Base-by-base conservation (phyloP, 139 green algal species). In the Chlamydomonas sphaeroides region DNA sequence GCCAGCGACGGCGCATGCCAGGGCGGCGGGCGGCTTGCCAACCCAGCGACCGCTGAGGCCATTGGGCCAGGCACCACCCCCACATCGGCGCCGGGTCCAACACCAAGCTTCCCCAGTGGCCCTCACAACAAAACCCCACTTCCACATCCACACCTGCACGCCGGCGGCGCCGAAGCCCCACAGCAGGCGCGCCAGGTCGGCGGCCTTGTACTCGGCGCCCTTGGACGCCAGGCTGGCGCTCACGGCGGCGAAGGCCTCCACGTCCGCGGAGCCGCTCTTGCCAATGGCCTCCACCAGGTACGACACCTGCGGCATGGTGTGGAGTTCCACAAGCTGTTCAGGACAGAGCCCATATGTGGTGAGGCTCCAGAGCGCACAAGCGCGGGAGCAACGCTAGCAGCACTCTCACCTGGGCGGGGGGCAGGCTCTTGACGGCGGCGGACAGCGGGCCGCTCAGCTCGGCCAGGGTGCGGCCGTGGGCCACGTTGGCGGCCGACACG, bases 271-370 rank as follows among this genome's bases (percentile, higher is more conserved):
- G 53, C 87, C 83, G 1, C 85, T 78, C 56, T 75, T 78, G 66
- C 89, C 89, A 8, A 93, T 56, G 0, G 85, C 87, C 87, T 93
- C 87, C 21, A 89, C 87, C 25, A 88, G 80, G 30, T 84, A 76
- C 5, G 85, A 87, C 57, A 90, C 57, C 85, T 92, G 88, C n/a
- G n/a, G n/a, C n/a, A n/a, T n/a, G n/a, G n/a, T n/a, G n/a, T n/a
- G n/a, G n/a, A n/a, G n/a, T n/a, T n/a, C n/a, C n/a, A n/a, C n/a
- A n/a, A n/a, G n/a, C n/a, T n/a, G n/a, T n/a, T n/a, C n/a, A n/a
- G n/a, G n/a, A n/a, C n/a, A n/a, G n/a, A n/a, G n/a, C n/a, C n/a
- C n/a, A n/a, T n/a, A n/a, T n/a, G n/a, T n/a, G n/a, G n/a, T n/a
- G n/a, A n/a, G n/a, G n/a, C n/a, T n/a, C n/a, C n/a, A 41, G 11